Evolutionary conservation across 2,329 filamentous ascomycete genomes (phyloP), one percentile per base, ranked within the genome.

Genomic region (Talaromyces sp.): DNA sequence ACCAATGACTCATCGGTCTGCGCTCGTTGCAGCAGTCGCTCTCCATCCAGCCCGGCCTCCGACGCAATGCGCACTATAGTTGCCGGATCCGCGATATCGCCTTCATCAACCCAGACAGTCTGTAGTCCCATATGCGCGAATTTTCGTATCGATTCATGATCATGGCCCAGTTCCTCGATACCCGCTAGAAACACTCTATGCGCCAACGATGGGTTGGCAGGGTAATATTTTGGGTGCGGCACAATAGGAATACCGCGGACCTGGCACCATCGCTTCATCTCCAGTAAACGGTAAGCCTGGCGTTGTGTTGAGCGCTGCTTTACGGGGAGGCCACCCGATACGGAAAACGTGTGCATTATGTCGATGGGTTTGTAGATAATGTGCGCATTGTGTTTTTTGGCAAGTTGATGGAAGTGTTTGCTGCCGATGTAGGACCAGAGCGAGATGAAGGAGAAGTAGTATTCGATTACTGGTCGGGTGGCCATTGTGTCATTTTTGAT

Each of bases 401-500:
- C 70, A 3, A 74, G 66, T 17, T 59, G 56, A 19, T 69, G 68
- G 15, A 75, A 67, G 17, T 69, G 71, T 2, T 68, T 69, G 50
- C 73, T 75, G 56, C 72, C 73, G 58, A 74, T 69, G 61, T 73
- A 72, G 27, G 73, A 74, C 73, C 72, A 74, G 19, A 74, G 68
- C 1, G 73, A 75, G 45, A 75, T 71, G 67, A 74, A 74, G 39
- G 72, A 74, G 64, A 75, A 75, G 60, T 73, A 74, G 35, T 61
- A 64, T 37, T 66, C 65, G 19, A 66, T 60, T 15, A 91, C 87
- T 1, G 88, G 79, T 13, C 72, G 80, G 13, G 41, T 13, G 9
- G 58, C 41, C 58, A 61, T 31, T 31, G 27, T 50, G 13, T 35
- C 25, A 17, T 17, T 17, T 25, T 27, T 19, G 6, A n/a, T 25